phyloP scores from a whole-genome alignment of 352 stramenopile genomes.

The Elongisporangium undulatum region DNA sequence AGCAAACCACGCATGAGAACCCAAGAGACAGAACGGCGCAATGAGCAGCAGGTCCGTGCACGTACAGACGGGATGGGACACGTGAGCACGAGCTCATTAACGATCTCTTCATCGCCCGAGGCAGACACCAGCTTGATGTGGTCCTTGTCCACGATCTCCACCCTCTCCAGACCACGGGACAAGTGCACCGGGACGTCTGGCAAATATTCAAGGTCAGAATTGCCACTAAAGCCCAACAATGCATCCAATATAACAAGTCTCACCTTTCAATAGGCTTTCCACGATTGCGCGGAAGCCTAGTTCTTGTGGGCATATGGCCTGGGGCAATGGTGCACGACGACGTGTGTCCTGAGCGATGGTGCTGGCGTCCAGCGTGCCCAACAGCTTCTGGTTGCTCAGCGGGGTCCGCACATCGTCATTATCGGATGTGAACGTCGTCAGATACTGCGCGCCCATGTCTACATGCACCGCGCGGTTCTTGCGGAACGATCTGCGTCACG shows the following conservation, averaged over 20 bases:
- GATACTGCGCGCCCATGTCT: conserved; percentile 68
- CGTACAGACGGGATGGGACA: conserved; percentile 56
- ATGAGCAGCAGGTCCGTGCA: conserved; percentile 1
- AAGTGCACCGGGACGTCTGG: conserved; percentile 34
- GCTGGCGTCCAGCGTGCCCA: conserved; percentile 31
- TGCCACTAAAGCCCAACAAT: background rate
- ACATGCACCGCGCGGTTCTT: conserved; percentile 53
- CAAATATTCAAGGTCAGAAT: background rate
- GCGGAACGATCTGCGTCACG: conserved; percentile 34
- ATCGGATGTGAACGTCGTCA: conserved; percentile 36
- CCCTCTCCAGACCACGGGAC: conserved; percentile 39
- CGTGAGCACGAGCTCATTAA: conserved; percentile 63
- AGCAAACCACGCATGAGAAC: conserved; percentile 3
- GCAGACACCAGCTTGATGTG: conserved; percentile 38
- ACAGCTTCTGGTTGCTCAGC: conserved; percentile 25
- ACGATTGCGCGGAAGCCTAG: conserved; percentile 57
- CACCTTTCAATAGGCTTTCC: conserved; percentile 44
- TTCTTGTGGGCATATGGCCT: conserved; percentile 30
- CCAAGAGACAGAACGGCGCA: background rate
- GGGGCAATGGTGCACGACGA: conserved; percentile 19
- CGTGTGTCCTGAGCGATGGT: conserved; percentile 47
- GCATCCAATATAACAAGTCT: background rate
- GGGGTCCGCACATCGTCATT: conserved; percentile 56
- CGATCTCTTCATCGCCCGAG: conserved; percentile 41
- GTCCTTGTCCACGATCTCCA: conserved; percentile 46